Percentiles rank a stretch among this genome's conserved stretches.
Evolutionary conservation across 345 rosid species (phyloP).

Genomic region (Toxicodendron radicans): DNA sequence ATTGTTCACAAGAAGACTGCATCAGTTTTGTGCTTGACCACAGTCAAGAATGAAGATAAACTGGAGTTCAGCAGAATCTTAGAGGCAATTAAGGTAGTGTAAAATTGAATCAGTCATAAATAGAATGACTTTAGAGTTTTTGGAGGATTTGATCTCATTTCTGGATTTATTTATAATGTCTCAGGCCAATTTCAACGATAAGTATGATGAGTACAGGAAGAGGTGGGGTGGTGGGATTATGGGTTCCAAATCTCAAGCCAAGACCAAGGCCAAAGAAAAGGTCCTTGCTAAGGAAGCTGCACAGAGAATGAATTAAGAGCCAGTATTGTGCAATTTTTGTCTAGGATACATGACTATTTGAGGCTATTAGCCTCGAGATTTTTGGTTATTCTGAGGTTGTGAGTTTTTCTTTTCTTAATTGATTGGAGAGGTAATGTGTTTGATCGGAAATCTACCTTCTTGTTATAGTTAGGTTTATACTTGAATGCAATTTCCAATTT

Average conservation of each 20-base stretch:
- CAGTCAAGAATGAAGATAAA: slow-evolving; percentile 78
- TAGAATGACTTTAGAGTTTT: not conserved
- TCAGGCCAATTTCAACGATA: slow-evolving; percentile 76
- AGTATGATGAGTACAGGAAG: slow-evolving; percentile 69
- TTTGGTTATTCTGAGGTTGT: not conserved
- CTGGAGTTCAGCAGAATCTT: slow-evolving; percentile 70
- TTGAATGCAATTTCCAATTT: not conserved
- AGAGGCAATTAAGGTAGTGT: slow-evolving; percentile 70
- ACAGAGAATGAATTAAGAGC: slow-evolving; percentile 57
- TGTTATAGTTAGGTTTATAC: not conserved
- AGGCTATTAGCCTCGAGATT: not conserved
- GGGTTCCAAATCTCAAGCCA: slow-evolving; percentile 90
- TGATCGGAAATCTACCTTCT: not conserved
- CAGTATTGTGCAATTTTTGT: slow-evolving; percentile 3
- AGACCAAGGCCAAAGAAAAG: slow-evolving; percentile 69
- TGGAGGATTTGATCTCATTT: not conserved
- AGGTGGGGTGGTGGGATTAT: slow-evolving; percentile 89
- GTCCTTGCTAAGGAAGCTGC: slow-evolving; percentile 75
- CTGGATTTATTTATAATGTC: not conserved
- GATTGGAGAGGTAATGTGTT: not conserved
- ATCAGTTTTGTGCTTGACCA: slow-evolving; percentile 65
- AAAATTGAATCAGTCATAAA: not conserved
- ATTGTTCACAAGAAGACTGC: slow-evolving; percentile 81
- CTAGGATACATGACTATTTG: not conserved
- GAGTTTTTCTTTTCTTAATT: not conserved